Percentiles rank a stretch among this genome's conserved stretches.
Evolutionary conservation across 345 rosid species (phyloP).

Genomic region (Eucalyptus curtisii): DNA sequence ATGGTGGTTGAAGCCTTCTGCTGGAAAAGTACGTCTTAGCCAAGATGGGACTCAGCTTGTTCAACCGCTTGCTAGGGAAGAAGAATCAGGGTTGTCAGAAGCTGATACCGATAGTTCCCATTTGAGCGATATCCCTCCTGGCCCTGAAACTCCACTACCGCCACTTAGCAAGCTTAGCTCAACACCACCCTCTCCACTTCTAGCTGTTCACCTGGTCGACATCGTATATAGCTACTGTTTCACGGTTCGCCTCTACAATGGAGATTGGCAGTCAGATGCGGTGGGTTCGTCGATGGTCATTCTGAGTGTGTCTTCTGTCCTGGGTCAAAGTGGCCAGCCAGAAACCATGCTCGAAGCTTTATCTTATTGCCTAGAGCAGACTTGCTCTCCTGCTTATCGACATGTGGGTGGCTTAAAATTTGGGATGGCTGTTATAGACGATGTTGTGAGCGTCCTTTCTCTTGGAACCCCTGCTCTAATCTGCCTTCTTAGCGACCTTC

Average conservation of each 20-base stretch:
- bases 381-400: slow-evolving; percentile 65
- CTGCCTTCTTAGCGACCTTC: slow-evolving; percentile 63
- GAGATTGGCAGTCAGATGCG: slow-evolving; percentile 76
- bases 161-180: slow-evolving; percentile 48
- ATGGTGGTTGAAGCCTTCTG: slow-evolving; percentile 85
- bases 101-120: slow-evolving; percentile 1
- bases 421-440: slow-evolving; percentile 55
- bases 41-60: slow-evolving; percentile 51
- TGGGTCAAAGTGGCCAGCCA: slow-evolving; percentile 58
- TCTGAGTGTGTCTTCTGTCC: slow-evolving; percentile 48
- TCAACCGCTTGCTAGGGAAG: slow-evolving; percentile 25
- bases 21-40: slow-evolving; percentile 44
- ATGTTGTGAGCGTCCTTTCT: slow-evolving; percentile 36
- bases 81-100: background rate
- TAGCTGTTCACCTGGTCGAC: slow-evolving; percentile 67
- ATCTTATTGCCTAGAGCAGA: slow-evolving; percentile 58
- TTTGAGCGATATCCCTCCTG: slow-evolving; percentile 47
- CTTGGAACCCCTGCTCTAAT: slow-evolving; percentile 48
- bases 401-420: slow-evolving; percentile 62
- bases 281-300: slow-evolving; percentile 50
- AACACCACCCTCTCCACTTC: slow-evolving; percentile 56
- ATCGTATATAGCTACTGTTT: slow-evolving; percentile 69
- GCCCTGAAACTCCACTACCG: slow-evolving; percentile 52
- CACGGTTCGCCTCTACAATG: slow-evolving; percentile 72
- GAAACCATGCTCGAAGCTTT: slow-evolving; percentile 53